Conservation (phyloP, 1,139 yeast genomes). For the Taiozyma sp. region DNA sequence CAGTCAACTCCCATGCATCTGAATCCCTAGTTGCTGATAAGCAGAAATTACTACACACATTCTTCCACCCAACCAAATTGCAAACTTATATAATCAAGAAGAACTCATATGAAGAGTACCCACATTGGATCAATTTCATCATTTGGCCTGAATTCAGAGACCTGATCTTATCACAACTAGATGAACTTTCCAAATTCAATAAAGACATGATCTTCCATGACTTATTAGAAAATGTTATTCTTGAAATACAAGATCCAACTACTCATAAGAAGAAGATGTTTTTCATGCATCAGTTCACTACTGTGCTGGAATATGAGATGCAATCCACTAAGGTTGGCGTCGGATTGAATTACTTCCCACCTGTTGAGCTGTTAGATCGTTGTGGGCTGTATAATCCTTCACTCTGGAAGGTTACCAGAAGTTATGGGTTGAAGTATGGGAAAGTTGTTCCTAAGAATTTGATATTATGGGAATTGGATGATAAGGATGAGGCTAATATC, state of each 20-base stretch:
- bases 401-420: slow-evolving; percentile 9
- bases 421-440: slow-evolving; percentile 8
- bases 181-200: slow-evolving; percentile 3
- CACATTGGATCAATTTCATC: slow-evolving; percentile 12
- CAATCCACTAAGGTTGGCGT: background rate
- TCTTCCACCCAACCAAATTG: slow-evolving; percentile 12
- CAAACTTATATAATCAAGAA: slow-evolving; percentile 7
- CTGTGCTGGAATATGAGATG: slow-evolving; percentile 1
- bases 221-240: slow-evolving; percentile 9
- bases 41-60: slow-evolving; percentile 6
- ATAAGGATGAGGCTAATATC: slow-evolving; percentile 3
- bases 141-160: slow-evolving; percentile 14
- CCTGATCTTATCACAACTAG: slow-evolving; percentile 4
- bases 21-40: slow-evolving; percentile 4
- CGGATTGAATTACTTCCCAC: slow-evolving; percentile 5
- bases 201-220: slow-evolving; percentile 8
- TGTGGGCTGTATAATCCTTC: slow-evolving; percentile 8
- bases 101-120: slow-evolving; percentile 5
- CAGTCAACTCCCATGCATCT: slow-evolving; percentile 1
- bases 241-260: slow-evolving; percentile 2
- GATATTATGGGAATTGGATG: slow-evolving; percentile 12
- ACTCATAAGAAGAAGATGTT: background rate
- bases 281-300: slow-evolving; percentile 6
- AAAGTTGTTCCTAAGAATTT: slow-evolving; percentile 8
- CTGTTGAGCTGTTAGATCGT: slow-evolving; percentile 5